A percentile compares a stretch with the other conserved stretches of the same genome.
Conservation (phyloP, 2,329 filamentous ascomycete species). For the Monilinia laxa region DNA sequence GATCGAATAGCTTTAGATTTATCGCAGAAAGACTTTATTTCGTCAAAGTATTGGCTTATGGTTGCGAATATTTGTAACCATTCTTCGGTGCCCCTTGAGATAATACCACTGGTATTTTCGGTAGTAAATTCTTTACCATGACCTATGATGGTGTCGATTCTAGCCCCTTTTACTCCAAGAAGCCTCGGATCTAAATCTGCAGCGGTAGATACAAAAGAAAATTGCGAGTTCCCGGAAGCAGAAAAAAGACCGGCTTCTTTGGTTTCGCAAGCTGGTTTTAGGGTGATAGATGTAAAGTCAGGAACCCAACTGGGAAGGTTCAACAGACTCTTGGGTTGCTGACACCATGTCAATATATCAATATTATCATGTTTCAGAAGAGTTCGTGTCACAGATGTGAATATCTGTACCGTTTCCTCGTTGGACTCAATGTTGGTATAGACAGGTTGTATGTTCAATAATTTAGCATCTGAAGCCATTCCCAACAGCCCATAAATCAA, state of each 20-base stretch:
- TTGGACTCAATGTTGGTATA: slow-evolving; percentile 15
- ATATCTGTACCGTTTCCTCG: slow-evolving; percentile 20
- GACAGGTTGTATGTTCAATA: slow-evolving; percentile 6
- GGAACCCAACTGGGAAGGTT: slow-evolving; percentile 25
- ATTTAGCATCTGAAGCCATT: slow-evolving; percentile 16
- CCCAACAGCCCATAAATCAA: slow-evolving; percentile 24
- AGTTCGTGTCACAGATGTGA: slow-evolving; percentile 8
- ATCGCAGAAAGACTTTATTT: slow-evolving; percentile 16
- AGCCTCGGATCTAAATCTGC: not conserved
- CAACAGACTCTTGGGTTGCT: slow-evolving; percentile 4
- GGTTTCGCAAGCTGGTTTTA: slow-evolving; percentile 5
- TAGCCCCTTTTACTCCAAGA: not conserved
- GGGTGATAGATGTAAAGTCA: slow-evolving; percentile 12
- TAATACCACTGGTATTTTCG: not conserved
- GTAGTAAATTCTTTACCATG: not conserved
- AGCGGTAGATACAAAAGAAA: not conserved
- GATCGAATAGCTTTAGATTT: not conserved
- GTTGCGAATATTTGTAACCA: not conserved
- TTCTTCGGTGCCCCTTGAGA: not conserved
- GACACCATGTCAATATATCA: slow-evolving; percentile 23
- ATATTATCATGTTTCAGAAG: slow-evolving; percentile 15
- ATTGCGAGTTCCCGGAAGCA: not conserved
- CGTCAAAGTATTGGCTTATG: slow-evolving; percentile 1
- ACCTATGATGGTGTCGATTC: not conserved
- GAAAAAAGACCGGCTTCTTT: slow-evolving; percentile 7